A percentile compares a stretch with the other conserved stretches of the same genome.
Evolutionary conservation across 2,329 filamentous ascomycete species (phyloP).

Genomic region (Hymenoscyphus fraxineus): DNA sequence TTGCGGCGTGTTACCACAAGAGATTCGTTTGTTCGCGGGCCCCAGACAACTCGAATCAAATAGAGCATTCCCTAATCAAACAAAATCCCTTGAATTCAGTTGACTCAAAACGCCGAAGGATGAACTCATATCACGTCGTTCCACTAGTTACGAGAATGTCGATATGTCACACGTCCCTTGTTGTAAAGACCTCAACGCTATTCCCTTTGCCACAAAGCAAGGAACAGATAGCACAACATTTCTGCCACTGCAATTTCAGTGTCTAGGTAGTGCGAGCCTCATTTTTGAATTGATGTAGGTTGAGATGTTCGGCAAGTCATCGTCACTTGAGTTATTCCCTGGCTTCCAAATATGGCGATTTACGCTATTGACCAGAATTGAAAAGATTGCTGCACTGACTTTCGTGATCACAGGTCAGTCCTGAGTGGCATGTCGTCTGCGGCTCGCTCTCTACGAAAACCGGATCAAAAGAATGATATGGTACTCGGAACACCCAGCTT

Average conservation of each 20-base stretch:
- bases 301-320: neutral
- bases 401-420: conserved; percentile 19
- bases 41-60: neutral
- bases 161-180: conserved; percentile 24
- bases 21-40: neutral
- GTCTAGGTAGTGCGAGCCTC: neutral
- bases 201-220: conserved; percentile 25
- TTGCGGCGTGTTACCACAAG: neutral
- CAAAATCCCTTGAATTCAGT: conserved; percentile 19
- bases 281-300: neutral
- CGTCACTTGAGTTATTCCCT: neutral
- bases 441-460: conserved; percentile 21
- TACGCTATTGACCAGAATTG: neutral
- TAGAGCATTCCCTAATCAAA: conserved; percentile 1
- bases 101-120: conserved; percentile 14
- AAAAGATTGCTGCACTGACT: neutral
- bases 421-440: conserved; percentile 20
- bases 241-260: neutral
- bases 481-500: conserved; percentile 16
- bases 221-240: conserved; percentile 16
- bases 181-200: conserved; percentile 18
- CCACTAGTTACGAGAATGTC: conserved; percentile 15
- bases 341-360: neutral
- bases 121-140: conserved; percentile 13
- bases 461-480: conserved; percentile 9